Percentiles rank a stretch among this genome's conserved stretches.
Evolutionary conservation across 352 stramenopile genomes (phyloP).

Genomic region (Phytopythium boreale): DNA sequence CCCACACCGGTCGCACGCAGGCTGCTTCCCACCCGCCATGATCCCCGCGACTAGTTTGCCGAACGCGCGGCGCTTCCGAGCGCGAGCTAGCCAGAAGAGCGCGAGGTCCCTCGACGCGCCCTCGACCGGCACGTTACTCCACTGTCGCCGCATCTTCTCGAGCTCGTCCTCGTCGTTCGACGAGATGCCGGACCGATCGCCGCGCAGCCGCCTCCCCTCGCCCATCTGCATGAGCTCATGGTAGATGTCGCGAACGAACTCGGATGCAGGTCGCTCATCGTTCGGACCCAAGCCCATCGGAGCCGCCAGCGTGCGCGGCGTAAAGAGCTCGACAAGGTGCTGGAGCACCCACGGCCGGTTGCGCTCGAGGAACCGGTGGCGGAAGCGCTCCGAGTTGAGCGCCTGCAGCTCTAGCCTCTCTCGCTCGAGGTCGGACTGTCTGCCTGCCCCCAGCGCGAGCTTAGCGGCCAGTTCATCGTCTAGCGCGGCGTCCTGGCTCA

Average conservation of each 20-base stretch:
- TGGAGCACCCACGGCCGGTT: conserved; percentile 97
- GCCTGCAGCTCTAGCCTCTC: conserved; percentile 95
- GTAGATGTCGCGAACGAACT: conserved; percentile 97
- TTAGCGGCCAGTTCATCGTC: conserved; percentile 96
- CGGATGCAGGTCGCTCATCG: conserved; percentile 85
- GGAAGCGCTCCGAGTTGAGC: conserved; percentile 96
- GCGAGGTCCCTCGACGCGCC: conserved; percentile 87
- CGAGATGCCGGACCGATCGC: conserved; percentile 91
- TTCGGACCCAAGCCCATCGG: conserved; percentile 22
- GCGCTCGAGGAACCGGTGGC: conserved; percentile 95
- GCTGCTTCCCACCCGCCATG: conserved; percentile 76
- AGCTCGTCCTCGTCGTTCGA: conserved; percentile 92
- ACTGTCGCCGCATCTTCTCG: conserved; percentile 83
- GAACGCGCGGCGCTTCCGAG: conserved; percentile 92
- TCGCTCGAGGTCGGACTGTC: conserved; percentile 93
- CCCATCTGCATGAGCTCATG: conserved; percentile 94
- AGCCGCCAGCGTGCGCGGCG: conserved; percentile 85
- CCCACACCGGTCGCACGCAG: conserved; percentile 79
- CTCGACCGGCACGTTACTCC: conserved; percentile 80
- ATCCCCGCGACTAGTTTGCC: conserved; percentile 85
- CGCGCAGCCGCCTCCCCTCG: conserved; percentile 81
- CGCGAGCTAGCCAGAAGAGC: conserved; percentile 91
- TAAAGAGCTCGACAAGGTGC: conserved; percentile 95
- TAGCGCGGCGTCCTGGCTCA: conserved; percentile 81
- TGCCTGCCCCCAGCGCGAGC: conserved; percentile 91